phyloP scores from a whole-genome alignment of 306 rosid species.

The Sicyos baderoa region DNA sequence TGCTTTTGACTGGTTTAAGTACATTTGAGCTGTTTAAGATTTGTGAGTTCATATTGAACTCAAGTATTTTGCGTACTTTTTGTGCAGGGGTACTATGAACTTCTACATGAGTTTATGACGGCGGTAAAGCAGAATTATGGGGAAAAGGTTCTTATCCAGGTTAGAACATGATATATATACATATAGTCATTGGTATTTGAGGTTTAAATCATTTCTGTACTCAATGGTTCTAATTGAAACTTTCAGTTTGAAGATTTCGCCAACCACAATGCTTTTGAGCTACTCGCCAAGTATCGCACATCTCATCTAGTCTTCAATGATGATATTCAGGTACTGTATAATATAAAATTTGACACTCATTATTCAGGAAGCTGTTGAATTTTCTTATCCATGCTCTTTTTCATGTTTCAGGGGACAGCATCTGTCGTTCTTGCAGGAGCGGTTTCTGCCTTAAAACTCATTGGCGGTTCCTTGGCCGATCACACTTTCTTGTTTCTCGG shows the following conservation, averaged over 20 bases:
- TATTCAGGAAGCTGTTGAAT: neutral
- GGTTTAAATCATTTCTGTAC: conserved; percentile 8
- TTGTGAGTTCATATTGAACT: neutral
- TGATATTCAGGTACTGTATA: conserved; percentile 68
- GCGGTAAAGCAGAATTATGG: conserved; percentile 98
- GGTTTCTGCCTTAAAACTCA: conserved; percentile 72
- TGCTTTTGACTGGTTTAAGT: conserved; percentile 18
- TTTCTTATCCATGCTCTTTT: neutral
- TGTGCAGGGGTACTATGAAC: conserved; percentile 72
- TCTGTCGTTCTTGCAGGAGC: conserved; percentile 89
- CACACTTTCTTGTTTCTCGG: conserved; percentile 92
- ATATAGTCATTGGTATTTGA: conserved; percentile 12
- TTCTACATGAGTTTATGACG: conserved; percentile 80
- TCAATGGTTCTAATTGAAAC: conserved; percentile 27
- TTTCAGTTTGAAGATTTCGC: conserved; percentile 95
- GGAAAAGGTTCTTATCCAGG: conserved; percentile 89
- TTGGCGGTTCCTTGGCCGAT: conserved; percentile 66
- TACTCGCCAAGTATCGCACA: conserved; percentile 70
- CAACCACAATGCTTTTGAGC: conserved; percentile 95
- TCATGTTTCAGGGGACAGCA: conserved; percentile 73
- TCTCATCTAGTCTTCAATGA: conserved; percentile 92
- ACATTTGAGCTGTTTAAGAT: conserved; percentile 1
- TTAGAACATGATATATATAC: conserved; percentile 19
- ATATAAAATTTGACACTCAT: neutral
- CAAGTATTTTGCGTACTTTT: conserved; percentile 16